These are phyloP conservation scores for Thalassiosira livingstoniorum DNA, from an alignment of 352 stramenopile genomes.

Conservation along the genomic window DNA sequence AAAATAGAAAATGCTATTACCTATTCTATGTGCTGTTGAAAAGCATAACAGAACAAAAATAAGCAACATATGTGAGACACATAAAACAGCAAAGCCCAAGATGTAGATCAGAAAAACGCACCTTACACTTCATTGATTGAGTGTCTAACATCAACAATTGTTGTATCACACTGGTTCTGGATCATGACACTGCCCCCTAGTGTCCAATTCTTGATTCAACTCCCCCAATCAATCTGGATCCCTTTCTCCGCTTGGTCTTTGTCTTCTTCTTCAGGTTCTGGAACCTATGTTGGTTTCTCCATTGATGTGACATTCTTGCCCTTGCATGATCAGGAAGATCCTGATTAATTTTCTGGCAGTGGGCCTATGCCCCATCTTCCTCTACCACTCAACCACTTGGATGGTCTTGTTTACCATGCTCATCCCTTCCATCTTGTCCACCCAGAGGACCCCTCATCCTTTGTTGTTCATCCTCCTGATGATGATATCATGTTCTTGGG, in stretches of 20 bases:
- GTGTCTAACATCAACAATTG: neutral
- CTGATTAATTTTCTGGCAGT: neutral
- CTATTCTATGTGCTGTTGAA: neutral
- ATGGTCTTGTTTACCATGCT: neutral
- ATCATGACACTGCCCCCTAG: neutral
- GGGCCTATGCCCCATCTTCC: neutral
- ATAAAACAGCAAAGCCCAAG: no score
- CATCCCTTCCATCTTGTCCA: neutral
- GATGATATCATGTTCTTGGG: neutral
- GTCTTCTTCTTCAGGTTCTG: slow-evolving; percentile 6
- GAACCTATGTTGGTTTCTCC: neutral
- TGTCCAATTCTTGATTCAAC: slow-evolving; percentile 23
- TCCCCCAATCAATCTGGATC: slow-evolving; percentile 29
- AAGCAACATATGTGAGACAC: no score
- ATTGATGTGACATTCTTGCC: neutral
- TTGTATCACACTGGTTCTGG: neutral
- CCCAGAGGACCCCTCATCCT: neutral
- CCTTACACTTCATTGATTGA: neutral
- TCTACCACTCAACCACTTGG: neutral
- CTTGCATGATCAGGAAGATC: neutral
- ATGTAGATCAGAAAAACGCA: no score
- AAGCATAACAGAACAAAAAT: no score
- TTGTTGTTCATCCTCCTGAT: neutral
- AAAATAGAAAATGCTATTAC: neutral
- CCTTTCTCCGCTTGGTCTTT: neutral